These are phyloP conservation scores for Exophiala oligosperma DNA, from an alignment of 2,329 filamentous ascomycete species.

Conservation along the genomic window DNA sequence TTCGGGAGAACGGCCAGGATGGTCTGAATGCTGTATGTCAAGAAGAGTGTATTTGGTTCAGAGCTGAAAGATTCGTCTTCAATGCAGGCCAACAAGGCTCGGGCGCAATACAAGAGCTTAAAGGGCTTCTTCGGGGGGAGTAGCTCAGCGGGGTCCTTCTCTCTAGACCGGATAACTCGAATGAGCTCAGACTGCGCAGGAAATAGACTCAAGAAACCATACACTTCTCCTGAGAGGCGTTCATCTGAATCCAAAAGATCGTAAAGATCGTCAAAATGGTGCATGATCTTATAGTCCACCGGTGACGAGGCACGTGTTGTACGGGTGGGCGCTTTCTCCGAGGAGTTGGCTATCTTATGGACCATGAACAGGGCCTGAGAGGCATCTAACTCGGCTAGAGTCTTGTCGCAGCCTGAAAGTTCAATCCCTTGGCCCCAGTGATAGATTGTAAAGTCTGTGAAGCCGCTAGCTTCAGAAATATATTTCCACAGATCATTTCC, in stretches of 20 bases:
- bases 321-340: constrained; percentile 33
- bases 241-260: constrained; percentile 74
- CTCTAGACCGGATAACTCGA: constrained; percentile 56
- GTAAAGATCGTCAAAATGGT: constrained; percentile 83
- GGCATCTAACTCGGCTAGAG: constrained; percentile 37
- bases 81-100: constrained; percentile 65
- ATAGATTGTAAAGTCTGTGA: constrained; percentile 73
- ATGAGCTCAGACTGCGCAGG: constrained; percentile 66
- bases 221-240: constrained; percentile 67
- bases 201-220: constrained; percentile 68
- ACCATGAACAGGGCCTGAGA: constrained; percentile 43
- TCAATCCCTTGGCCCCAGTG: constrained; percentile 33
- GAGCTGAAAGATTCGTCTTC: constrained; percentile 44
- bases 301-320: constrained; percentile 48
- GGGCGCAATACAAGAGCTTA: constrained; percentile 71
- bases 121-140: constrained; percentile 71
- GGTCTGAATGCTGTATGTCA: constrained; percentile 50
- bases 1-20: constrained; percentile 63
- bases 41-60: constrained; percentile 38
- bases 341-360: constrained; percentile 28
- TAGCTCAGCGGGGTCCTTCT: constrained; percentile 58
- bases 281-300: constrained; percentile 76
- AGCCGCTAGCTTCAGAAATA: constrained; percentile 69
- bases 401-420: constrained; percentile 21
- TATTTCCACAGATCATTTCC: constrained; percentile 67